Base-by-base conservation (phyloP, 2,329 filamentous ascomycete genomes). In the Penicillium sp. region DNA sequence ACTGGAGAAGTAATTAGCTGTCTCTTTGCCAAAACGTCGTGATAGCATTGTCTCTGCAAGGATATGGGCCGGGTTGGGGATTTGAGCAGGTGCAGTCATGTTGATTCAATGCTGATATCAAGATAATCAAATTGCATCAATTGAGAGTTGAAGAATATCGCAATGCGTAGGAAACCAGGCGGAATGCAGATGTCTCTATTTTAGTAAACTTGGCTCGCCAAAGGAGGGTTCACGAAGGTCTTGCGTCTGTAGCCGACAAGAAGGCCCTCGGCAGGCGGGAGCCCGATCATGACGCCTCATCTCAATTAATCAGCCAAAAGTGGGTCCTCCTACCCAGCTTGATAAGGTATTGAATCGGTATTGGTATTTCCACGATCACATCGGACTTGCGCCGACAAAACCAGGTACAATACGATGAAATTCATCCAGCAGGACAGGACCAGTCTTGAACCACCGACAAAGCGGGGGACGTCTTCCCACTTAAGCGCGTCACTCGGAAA, bases 21-120 rank as follows among this genome's bases (percentile, higher is more conserved):
- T 74, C 58, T 77, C 74, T 59, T 62, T 73, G 43, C 74, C 74
- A 55, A 76, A 77, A 45, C 70, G 73, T 42, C 72, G 67, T 8
- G 71, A 69, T 39, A 77, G 60, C 66, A 75, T 74, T 34, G 80
- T 82, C 64, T 84, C 81, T 58, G 79, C 69, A 53, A 77, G 72
- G 48, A 75, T 68, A 66, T 83, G 79, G 34, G 78, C 77, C 44
- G 81, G 80, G 55, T 75, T 73, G 27, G 81, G 81, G 45, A 83
- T 73, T 46, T 72, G 64, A 34, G 63, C 56, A 33, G 51, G 44
- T 29, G 49, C 49, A 50, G 44, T 62, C 64, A 67, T 67, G 36
- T 39, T 64, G 60, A 27, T 37, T 13, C 33, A 1, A 12, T 27
- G 2, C 27, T 25, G 28, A 32, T 13, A 37, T 42, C 8, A 25